These are phyloP conservation scores for Funneliformis mosseae DNA, from an alignment of 192 early-diverging fungal genomes.

Conservation along the genomic window DNA sequence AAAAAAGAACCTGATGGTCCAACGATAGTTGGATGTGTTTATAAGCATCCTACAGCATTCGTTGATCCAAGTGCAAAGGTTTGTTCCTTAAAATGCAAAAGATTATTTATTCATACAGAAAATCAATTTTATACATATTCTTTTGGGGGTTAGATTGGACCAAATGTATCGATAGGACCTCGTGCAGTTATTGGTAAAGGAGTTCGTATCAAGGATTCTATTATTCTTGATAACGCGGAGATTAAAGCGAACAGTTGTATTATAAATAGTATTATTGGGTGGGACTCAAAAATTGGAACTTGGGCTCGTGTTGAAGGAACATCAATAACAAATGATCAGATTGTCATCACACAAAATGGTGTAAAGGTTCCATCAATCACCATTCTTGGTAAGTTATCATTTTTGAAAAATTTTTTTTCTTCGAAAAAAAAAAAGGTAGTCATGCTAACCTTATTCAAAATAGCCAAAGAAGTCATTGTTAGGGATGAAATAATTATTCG, in stretches of 20 bases:
- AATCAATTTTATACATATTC: constrained; percentile 4
- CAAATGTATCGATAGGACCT: constrained; percentile 94
- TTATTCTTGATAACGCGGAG: constrained; percentile 90
- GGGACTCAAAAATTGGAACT: constrained; percentile 90
- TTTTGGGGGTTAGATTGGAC: constrained; percentile 69
- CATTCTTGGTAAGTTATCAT: constrained; percentile 68
- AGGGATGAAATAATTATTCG: constrained; percentile 93
- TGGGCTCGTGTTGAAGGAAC: constrained; percentile 96
- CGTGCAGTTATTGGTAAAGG: constrained; percentile 87
- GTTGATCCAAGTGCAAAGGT: constrained; percentile 89
- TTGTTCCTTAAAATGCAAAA: neutral
- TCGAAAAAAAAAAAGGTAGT: neutral
- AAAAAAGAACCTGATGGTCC: constrained; percentile 59
- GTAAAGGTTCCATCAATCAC: constrained; percentile 90
- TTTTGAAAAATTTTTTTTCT: neutral
- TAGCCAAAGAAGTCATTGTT: constrained; percentile 85
- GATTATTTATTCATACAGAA: neutral
- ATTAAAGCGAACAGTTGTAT: constrained; percentile 90
- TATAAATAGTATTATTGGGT: constrained; percentile 87
- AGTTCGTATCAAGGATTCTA: constrained; percentile 90
- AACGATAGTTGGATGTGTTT: constrained; percentile 87
- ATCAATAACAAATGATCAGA: constrained; percentile 64
- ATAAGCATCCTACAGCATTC: constrained; percentile 92
- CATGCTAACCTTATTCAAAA: neutral
- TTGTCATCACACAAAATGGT: constrained; percentile 80